Evolutionary conservation across 352 stramenopile genomes (phyloP).

Genomic region (Pythium phragmiticola): DNA sequence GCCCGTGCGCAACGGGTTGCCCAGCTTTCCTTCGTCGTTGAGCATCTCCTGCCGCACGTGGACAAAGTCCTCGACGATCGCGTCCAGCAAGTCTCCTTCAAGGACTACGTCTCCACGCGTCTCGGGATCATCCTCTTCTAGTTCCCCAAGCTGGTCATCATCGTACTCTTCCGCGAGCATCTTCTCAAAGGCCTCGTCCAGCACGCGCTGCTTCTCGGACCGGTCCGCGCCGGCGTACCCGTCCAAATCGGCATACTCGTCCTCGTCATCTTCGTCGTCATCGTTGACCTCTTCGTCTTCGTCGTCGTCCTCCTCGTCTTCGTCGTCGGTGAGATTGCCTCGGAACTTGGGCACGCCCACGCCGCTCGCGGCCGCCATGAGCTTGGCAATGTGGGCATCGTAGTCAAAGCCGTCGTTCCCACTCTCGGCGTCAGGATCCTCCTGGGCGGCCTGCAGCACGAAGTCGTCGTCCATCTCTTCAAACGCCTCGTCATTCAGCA

Average conservation of each 20-base stretch:
- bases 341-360: constrained; percentile 57
- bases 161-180: constrained; percentile 82
- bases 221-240: constrained; percentile 40
- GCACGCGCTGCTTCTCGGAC: constrained; percentile 77
- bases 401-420: constrained; percentile 86
- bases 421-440: constrained; percentile 36
- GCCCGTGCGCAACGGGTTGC: constrained; percentile 65
- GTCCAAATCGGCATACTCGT: constrained; percentile 41
- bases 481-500: constrained; percentile 83
- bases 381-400: constrained; percentile 90
- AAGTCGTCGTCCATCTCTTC: constrained; percentile 93
- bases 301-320: constrained; percentile 50
- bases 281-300: constrained; percentile 40
- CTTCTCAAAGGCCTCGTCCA: constrained; percentile 90
- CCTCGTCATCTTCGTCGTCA: constrained; percentile 84
- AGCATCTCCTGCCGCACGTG: constrained; percentile 70
- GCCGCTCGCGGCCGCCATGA: constrained; percentile 83
- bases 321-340: constrained; percentile 69
- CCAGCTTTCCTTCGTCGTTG: constrained; percentile 72
- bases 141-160: constrained; percentile 71
- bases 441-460: constrained; percentile 68
- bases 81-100: constrained; percentile 61
- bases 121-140: constrained; percentile 76
- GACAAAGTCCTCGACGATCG: constrained; percentile 77
- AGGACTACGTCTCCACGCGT: constrained; percentile 67